phyloP scores from a whole-genome alignment of 1,284 basidiomycete species.

The Ustilago hordei region DNA sequence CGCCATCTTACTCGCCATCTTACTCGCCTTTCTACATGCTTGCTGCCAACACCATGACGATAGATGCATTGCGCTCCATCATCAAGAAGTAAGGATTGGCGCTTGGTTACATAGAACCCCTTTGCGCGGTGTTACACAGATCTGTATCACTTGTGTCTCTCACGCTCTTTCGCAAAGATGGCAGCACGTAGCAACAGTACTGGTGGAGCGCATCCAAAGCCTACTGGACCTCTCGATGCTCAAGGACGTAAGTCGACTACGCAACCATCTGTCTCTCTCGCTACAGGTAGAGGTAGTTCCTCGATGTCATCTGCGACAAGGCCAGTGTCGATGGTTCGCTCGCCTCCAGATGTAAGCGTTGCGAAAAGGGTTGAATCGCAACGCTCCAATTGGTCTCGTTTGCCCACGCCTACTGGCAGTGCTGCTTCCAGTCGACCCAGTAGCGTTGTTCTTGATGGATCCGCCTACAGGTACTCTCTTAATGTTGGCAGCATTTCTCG shows the following conservation, averaged over 20 bases:
- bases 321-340: constrained; percentile 2
- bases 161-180: not conserved
- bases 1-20: no score
- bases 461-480: constrained; percentile 35
- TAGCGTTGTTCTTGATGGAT: constrained; percentile 24
- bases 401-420: constrained; percentile 15
- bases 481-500: constrained; percentile 20
- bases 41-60: no score
- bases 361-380: not conserved
- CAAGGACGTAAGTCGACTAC: not conserved
- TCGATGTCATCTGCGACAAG: not conserved
- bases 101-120: no score
- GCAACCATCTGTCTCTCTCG: not conserved
- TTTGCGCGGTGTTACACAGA: no score
- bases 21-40: no score
- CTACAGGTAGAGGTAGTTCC: not conserved
- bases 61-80: no score
- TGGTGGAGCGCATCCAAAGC: not conserved
- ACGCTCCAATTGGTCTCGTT: constrained; percentile 4
- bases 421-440: constrained; percentile 21
- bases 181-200: not conserved
- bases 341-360: not conserved
- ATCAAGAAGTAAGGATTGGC: no score
- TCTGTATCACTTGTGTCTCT: not conserved
- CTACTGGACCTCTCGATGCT: not conserved